Conservation (phyloP, 1,139 yeast genomes). For the Yamadazyma triangularis region DNA sequence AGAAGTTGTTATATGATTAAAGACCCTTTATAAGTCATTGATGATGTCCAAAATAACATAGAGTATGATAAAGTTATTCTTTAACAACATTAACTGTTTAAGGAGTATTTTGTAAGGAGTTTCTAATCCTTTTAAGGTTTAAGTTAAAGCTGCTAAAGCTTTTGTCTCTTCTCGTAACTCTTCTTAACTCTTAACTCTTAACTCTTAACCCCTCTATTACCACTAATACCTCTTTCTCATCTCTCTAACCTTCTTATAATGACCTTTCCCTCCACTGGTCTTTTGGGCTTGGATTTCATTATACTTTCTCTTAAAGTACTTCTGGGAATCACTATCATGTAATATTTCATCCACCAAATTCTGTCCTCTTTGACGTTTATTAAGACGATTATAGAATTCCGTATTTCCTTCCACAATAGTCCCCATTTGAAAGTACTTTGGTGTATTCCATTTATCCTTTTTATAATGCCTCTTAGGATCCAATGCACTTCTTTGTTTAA, state of each 20-base stretch:
- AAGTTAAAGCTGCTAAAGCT: no score
- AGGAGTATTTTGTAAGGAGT: background rate
- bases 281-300: constrained; percentile 72
- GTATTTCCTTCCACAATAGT: constrained; percentile 80
- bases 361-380: constrained; percentile 66
- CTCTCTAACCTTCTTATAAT: constrained; percentile 61
- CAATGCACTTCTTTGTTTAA: constrained; percentile 83
- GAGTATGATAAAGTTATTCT: background rate
- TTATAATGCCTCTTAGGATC: constrained; percentile 96
- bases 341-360: constrained; percentile 81
- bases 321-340: constrained; percentile 63
- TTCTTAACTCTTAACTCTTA: background rate
- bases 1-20: no score
- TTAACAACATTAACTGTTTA: background rate
- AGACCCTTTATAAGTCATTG: constrained; percentile 3
- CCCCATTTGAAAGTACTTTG: constrained; percentile 84
- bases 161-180: no score
- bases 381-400: constrained; percentile 70
- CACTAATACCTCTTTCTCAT: constrained; percentile 51
- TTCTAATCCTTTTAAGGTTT: background rate
- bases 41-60: background rate
- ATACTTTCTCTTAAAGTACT: constrained; percentile 83
- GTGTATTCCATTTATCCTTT: constrained; percentile 76
- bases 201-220: background rate
- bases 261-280: constrained; percentile 71